A percentile compares a stretch with the other conserved stretches of the same genome.
Evolutionary conservation across 306 rosid species (phyloP).

Genomic region (Vigna hirtella): DNA sequence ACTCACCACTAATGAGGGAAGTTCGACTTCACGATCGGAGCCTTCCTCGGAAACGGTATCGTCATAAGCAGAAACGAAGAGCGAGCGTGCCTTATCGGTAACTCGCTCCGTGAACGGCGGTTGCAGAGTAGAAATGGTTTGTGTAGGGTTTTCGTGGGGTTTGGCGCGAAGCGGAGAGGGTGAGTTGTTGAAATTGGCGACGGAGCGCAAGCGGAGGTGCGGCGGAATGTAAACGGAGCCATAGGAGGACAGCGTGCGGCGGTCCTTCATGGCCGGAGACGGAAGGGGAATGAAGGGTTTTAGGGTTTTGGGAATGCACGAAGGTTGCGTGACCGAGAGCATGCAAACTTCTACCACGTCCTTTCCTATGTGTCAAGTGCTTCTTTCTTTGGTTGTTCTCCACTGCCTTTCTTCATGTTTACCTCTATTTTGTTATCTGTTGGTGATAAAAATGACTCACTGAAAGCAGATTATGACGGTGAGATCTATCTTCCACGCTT

Average conservation of each 20-base stretch:
- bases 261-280: conserved; percentile 76
- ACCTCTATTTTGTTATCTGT: background rate
- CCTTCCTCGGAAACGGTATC: conserved; percentile 59
- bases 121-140: conserved; percentile 33
- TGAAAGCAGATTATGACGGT: conserved; percentile 3
- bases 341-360: conserved; percentile 58
- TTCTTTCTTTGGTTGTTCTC: background rate
- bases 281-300: conserved; percentile 49
- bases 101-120: conserved; percentile 51
- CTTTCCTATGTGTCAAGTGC: background rate
- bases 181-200: conserved; percentile 52
- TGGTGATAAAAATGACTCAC: conserved; percentile 15
- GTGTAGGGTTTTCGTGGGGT: conserved; percentile 48
- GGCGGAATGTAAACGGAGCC: conserved; percentile 88
- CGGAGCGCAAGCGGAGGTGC: conserved; percentile 84
- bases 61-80: conserved; percentile 59
- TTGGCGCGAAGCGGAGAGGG: conserved; percentile 53
- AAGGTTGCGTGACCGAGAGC: conserved; percentile 42
- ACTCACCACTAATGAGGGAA: conserved; percentile 54
- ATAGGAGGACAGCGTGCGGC: conserved; percentile 74
- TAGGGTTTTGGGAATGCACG: conserved; percentile 45
- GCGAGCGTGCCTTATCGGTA: conserved; percentile 48
- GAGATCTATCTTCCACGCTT: conserved; percentile 23
- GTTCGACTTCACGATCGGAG: conserved; percentile 59
- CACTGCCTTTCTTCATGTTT: conserved; percentile 6